These are phyloP conservation scores for Penicillium digitatum DNA, from an alignment of 2,329 filamentous ascomycete genomes.

Conservation along the genomic window DNA sequence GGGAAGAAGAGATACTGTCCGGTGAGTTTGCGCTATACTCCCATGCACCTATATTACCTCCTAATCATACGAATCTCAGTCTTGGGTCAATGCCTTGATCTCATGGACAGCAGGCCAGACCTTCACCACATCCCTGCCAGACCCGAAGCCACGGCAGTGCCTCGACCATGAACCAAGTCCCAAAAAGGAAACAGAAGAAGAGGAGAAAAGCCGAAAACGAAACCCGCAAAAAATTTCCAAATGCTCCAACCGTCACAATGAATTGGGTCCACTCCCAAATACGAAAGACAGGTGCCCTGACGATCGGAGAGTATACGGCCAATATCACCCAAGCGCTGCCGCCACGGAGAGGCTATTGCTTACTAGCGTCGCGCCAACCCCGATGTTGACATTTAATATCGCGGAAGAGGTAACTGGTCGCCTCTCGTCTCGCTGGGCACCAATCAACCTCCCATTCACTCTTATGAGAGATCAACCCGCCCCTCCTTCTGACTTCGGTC, in stretches of 20 bases:
- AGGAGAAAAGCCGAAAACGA: background rate
- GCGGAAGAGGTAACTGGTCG: background rate
- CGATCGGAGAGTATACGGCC: conserved; percentile 4
- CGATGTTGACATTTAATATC: conserved; percentile 12
- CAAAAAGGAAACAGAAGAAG: background rate
- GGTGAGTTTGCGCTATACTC: conserved; percentile 53
- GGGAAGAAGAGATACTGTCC: conserved; percentile 85
- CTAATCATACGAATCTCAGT: conserved; percentile 35
- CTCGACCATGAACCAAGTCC: conserved; percentile 23
- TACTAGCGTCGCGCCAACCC: conserved; percentile 23
- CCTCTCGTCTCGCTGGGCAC: background rate
- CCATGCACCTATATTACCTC: background rate
- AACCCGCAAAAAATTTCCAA: background rate
- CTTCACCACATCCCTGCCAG: conserved; percentile 21
- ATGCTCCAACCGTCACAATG: background rate
- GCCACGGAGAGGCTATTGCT: conserved; percentile 22
- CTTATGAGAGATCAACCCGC: background rate
- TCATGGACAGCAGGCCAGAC: conserved; percentile 44
- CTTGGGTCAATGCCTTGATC: conserved; percentile 52
- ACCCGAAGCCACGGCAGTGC: conserved; percentile 19
- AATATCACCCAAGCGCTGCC: conserved; percentile 1
- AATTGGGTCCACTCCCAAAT: background rate
- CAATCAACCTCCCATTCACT: background rate
- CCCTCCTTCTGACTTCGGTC: background rate
- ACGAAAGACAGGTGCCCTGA: conserved; percentile 1